phyloP scores from a whole-genome alignment of 371 early-diverging fungal genomes.

The Mortierella sp. region DNA sequence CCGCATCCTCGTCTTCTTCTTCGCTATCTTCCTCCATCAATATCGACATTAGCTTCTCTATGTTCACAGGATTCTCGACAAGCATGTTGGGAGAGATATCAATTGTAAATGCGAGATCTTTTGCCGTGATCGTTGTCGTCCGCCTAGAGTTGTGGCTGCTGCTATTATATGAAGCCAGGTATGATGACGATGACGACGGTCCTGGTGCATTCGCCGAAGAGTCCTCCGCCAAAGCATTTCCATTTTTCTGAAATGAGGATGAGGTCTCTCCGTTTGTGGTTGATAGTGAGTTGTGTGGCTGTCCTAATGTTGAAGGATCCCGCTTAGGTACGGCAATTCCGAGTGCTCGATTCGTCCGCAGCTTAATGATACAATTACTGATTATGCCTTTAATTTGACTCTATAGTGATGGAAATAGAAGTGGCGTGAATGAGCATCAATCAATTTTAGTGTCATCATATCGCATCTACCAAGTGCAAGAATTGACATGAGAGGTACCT shows the following conservation, averaged over 20 bases:
- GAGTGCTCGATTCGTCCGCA: conserved; percentile 75
- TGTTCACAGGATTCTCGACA: conserved; percentile 76
- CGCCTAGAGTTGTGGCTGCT: conserved; percentile 17
- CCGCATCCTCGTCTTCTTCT: conserved; percentile 53
- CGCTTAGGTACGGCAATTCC: conserved; percentile 62
- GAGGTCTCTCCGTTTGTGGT: neutral
- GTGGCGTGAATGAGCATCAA: neutral
- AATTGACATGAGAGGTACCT: conserved; percentile 56
- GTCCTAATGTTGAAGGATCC: conserved; percentile 25
- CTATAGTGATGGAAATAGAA: conserved; percentile 28
- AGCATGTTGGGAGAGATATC: conserved; percentile 75
- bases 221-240: neutral
- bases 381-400: conserved; percentile 80
- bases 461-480: neutral
- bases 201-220: neutral
- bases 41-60: conserved; percentile 74
- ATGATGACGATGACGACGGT: conserved; percentile 17
- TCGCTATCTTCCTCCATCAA: conserved; percentile 70
- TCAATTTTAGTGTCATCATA: too few relatives aligned
- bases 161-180: conserved; percentile 22
- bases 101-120: conserved; percentile 78
- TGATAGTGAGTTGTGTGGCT: conserved; percentile 7
- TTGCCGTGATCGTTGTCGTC: conserved; percentile 51
- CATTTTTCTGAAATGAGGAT: neutral
- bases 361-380: conserved; percentile 77